Conservation (phyloP, 2,329 filamentous ascomycete genomes). For the Tolypocladium guangdongense region DNA sequence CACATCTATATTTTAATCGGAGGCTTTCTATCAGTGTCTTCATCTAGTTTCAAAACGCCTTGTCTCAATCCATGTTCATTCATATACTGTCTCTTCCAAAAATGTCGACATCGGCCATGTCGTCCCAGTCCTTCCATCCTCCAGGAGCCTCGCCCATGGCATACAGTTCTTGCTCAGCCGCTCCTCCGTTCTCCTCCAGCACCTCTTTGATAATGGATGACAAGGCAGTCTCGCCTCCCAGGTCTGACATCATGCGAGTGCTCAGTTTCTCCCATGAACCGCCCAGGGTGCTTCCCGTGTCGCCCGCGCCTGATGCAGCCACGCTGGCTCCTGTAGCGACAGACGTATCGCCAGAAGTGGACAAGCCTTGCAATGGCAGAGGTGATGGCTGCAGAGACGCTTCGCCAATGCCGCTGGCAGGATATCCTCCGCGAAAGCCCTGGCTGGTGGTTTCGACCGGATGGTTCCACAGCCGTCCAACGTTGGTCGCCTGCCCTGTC, state of each 20-base stretch:
- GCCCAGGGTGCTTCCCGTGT: not conserved
- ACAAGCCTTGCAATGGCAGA: not conserved
- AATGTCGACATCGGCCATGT: not conserved
- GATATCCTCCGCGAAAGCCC: too few species aligned
- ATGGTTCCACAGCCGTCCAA: not conserved
- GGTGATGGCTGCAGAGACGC: not conserved
- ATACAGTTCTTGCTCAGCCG: not conserved
- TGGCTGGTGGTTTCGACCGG: not conserved
- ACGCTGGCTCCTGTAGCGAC: not conserved
- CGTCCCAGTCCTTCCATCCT: constrained; percentile 1
- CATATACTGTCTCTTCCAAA: not conserved
- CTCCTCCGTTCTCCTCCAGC: not conserved
- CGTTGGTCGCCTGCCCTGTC: too few species aligned
- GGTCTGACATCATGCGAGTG: not conserved
- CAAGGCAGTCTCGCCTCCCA: not conserved
- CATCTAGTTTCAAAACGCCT: too few species aligned
- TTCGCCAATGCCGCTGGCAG: not conserved
- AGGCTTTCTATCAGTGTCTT: too few species aligned
- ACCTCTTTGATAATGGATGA: not conserved
- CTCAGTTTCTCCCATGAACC: not conserved
- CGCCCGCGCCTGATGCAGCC: not conserved
- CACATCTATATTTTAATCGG: too few species aligned
- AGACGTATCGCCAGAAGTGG: not conserved
- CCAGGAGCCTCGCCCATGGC: not conserved
- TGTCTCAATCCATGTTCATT: not conserved